Conservation (phyloP, 495 filamentous ascomycete species). For the Acidomyces sp. region DNA sequence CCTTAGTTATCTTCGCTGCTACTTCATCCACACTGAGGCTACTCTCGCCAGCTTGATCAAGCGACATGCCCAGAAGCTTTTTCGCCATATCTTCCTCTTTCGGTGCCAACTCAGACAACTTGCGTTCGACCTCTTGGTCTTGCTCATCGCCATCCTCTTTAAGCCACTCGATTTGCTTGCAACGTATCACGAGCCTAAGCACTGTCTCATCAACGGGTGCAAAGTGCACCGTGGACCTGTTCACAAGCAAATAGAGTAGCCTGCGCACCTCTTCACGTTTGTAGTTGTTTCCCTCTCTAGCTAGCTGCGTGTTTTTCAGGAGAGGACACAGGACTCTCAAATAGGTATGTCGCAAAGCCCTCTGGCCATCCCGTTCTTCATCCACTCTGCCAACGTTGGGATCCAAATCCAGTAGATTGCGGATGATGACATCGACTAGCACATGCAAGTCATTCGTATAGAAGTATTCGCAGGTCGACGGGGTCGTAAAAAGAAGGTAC, state of each 20-base stretch:
- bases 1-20: constrained; percentile 16
- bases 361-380: constrained; percentile 38
- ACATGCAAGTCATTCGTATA: constrained; percentile 95
- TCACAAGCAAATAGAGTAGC: constrained; percentile 52
- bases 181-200: constrained; percentile 65
- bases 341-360: constrained; percentile 84
- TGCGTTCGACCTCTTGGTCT: constrained; percentile 29
- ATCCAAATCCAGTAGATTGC: constrained; percentile 76
- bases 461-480: constrained; percentile 89
- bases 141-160: constrained; percentile 34
- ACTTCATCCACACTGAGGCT: constrained; percentile 21
- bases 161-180: constrained; percentile 74
- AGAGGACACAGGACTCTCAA: constrained; percentile 88
- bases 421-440: constrained; percentile 87
- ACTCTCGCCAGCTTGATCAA: constrained; percentile 28
- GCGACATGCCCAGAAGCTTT: constrained; percentile 39
- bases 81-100: constrained; percentile 14
- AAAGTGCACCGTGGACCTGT: constrained; percentile 49
- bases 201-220: constrained; percentile 86
- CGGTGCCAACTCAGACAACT: constrained; percentile 12
- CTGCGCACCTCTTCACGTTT: constrained; percentile 75
- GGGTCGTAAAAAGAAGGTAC: constrained; percentile 86
- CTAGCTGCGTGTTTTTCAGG: constrained; percentile 79
- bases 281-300: constrained; percentile 64
- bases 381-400: constrained; percentile 37